These are phyloP conservation scores for Aspergillus affinis DNA, from an alignment of 495 filamentous ascomycete genomes.

Conservation along the genomic window DNA sequence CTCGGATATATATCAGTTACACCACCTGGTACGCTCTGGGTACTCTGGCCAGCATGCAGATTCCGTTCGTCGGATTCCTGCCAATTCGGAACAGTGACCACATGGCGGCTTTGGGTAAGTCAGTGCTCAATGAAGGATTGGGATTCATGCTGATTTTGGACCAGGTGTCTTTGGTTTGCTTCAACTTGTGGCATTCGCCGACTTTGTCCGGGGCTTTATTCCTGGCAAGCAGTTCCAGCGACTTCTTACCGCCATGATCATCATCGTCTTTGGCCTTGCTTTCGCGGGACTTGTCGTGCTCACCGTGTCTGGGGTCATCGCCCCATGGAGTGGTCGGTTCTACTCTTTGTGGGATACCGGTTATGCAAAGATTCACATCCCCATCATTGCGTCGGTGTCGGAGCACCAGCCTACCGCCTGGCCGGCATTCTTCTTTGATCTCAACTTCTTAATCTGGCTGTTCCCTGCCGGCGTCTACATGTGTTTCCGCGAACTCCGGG, in stretches of 20 bases:
- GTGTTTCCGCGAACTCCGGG: conserved; percentile 89
- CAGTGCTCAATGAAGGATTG: neutral
- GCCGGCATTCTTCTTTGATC: conserved; percentile 99
- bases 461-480: conserved; percentile 99
- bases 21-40: conserved; percentile 97
- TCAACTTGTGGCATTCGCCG: conserved; percentile 90
- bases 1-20: conserved; percentile 91
- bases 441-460: conserved; percentile 97
- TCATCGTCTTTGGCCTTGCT: conserved; percentile 72
- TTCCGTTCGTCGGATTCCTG: conserved; percentile 97
- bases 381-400: conserved; percentile 98
- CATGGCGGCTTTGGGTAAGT: conserved; percentile 90
- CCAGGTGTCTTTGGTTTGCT: conserved; percentile 92
- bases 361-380: conserved; percentile 99
- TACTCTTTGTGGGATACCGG: conserved; percentile 99
- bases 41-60: conserved; percentile 98
- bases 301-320: conserved; percentile 85
- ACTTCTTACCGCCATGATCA: conserved; percentile 72
- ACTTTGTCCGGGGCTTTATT: conserved; percentile 82
- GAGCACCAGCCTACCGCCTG: conserved; percentile 99
- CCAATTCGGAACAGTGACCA: conserved; percentile 97
- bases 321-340: conserved; percentile 98
- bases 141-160: conserved; percentile 11
- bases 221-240: conserved; percentile 93
- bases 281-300: conserved; percentile 75